Evolutionary conservation across 257 asterid genomes (phyloP).

Genomic region (Nicotiana knightiana): DNA sequence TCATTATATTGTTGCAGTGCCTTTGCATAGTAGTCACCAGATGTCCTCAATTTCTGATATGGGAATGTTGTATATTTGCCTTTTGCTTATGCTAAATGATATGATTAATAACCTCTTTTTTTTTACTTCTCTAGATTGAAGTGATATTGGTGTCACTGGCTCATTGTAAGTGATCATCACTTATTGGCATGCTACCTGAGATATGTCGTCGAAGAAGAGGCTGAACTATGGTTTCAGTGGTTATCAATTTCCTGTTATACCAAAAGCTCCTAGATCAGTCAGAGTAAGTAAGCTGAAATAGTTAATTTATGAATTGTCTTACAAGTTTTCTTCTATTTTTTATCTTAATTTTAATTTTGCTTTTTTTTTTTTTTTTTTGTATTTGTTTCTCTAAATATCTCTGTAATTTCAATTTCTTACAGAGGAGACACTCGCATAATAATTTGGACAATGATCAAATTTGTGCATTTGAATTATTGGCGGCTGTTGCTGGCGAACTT

Average conservation of each 20-base stretch:
- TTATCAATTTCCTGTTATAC: slow-evolving; percentile 41
- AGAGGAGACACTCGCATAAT: slow-evolving; percentile 54
- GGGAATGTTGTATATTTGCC: not conserved
- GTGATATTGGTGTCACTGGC: not conserved
- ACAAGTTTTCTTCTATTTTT: not conserved
- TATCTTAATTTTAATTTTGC: not conserved
- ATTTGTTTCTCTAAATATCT: slow-evolving; percentile 11
- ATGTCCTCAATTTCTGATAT: not conserved
- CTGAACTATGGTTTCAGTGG: slow-evolving; percentile 40
- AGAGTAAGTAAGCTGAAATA: slow-evolving; percentile 37
- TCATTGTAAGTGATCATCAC: slow-evolving; percentile 6
- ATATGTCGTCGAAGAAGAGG: slow-evolving; percentile 60
- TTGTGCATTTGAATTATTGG: slow-evolving; percentile 91
- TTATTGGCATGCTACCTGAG: slow-evolving; percentile 49
- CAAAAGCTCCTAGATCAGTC: slow-evolving; percentile 70
- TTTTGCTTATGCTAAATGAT: not conserved
- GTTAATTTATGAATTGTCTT: slow-evolving; percentile 11
- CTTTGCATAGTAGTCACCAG: not conserved
- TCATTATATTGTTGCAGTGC: not conserved
- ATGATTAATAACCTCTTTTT: not conserved
- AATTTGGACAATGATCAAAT: slow-evolving; percentile 47
- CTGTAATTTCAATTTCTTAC: slow-evolving; percentile 12
- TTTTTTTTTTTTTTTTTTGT: not conserved
- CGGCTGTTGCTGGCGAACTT: slow-evolving; percentile 90
- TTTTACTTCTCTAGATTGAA: not conserved